Evolutionary conservation across 495 filamentous ascomycete species (phyloP), one percentile per base, ranked within the genome.

Genomic region (Aspergillus olivimuriae): DNA sequence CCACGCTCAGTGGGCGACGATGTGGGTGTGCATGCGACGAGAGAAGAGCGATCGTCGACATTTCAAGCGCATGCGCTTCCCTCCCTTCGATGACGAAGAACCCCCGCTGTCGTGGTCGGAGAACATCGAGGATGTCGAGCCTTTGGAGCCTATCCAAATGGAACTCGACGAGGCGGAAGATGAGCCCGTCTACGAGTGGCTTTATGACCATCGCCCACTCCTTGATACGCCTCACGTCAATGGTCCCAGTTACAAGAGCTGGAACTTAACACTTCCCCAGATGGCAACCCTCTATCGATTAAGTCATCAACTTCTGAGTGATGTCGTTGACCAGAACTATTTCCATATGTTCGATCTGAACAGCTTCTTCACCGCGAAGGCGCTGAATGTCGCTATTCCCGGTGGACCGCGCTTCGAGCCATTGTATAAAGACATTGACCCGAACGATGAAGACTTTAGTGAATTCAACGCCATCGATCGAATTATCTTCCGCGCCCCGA

Each of bases 391-490:
- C 39, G 91, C 94, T 7, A 87, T 99, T 30, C 94, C 94, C 11
- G 94, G 94, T 60, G 94, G 94, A 26, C 94, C 94, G 50, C 82
- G 92, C 31, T 99, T 99, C 43, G 94, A 99, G 68, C 94, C 94
- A 12, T 66, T 99, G 9, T 99, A 97, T 73, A 99, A 99, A 66
- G 94, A 99, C 51, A 88, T 99, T 37, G 91, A 99, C 59, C 94
- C 94, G 22, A 97, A 99, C 55, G 90, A 97, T 55, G 94, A 99
- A 63, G 94, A 99, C 59, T 99, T 99, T 65, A 92, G 94, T 59
- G 94, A 99, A 64, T 99, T 99, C 78, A 99, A 99, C 55, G 94
- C 91, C 34, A 99, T 99, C 58, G 91, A 97, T 60, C 87, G 94
- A 47, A 99, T 99, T 64, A 99, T 99, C 53, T 99, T 99, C 75